phyloP scores from a whole-genome alignment of 192 early-diverging fungal species.

The Chytriomyces confervae region DNA sequence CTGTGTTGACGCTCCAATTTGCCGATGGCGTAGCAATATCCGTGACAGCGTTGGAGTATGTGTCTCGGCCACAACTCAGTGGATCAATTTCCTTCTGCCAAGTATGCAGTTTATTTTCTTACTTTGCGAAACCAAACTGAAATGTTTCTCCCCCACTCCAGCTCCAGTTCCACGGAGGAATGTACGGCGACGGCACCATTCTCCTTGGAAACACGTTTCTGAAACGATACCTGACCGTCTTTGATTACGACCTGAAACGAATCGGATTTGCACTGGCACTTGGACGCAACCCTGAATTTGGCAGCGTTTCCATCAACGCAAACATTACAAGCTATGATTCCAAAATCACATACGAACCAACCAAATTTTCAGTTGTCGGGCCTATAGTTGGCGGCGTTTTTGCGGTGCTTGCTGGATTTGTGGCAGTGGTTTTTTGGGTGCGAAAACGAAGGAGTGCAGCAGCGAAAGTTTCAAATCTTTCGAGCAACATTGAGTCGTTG shows the following conservation, averaged over 20 bases:
- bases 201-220: constrained; percentile 2
- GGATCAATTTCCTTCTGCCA: not conserved
- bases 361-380: not conserved
- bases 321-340: not conserved
- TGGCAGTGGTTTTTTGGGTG: not conserved
- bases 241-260: constrained; percentile 13
- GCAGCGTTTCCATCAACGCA: not conserved
- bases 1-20: not conserved
- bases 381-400: not conserved
- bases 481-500: too few relatives aligned
- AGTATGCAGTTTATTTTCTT: too few relatives aligned
- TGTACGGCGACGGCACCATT: not conserved
- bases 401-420: not conserved
- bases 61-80: not conserved
- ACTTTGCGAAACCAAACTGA: too few relatives aligned
- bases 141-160: too few relatives aligned
- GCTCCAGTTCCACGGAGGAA: not conserved
- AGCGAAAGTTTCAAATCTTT: too few relatives aligned
- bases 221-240: constrained; percentile 15
- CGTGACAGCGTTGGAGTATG: not conserved
- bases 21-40: not conserved
- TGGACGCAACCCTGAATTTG: not conserved
- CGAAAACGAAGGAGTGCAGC: too few relatives aligned
- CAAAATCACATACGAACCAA: not conserved
- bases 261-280: constrained; percentile 21